These are phyloP conservation scores for Akanthomyces muscarius DNA, from an alignment of 2,329 filamentous ascomycete genomes.

Conservation along the genomic window DNA sequence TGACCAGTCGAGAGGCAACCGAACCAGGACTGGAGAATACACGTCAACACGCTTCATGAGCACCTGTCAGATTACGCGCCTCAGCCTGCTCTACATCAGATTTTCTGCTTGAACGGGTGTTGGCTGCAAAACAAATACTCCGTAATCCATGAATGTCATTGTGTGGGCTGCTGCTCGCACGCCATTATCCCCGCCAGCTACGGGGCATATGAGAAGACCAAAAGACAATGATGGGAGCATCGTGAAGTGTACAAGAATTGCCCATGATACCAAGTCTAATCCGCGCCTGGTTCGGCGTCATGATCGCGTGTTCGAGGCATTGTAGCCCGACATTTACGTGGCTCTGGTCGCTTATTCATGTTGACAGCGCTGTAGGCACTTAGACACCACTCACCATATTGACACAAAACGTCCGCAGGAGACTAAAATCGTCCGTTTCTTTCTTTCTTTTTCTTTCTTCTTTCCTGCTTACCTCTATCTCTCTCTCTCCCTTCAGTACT, in stretches of 20 bases:
- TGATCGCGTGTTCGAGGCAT: background rate
- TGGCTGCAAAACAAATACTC: background rate
- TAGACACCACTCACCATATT: too few species aligned
- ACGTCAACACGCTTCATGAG: background rate
- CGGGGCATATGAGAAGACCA: background rate
- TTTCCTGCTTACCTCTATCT: too few species aligned
- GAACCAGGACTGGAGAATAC: background rate
- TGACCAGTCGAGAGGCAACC: background rate
- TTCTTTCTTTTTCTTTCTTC: too few species aligned
- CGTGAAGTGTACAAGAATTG: background rate
- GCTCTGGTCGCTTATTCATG: background rate
- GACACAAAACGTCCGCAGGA: too few species aligned
- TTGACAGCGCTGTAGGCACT: too few species aligned
- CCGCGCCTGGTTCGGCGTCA: background rate
- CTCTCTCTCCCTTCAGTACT: too few species aligned
- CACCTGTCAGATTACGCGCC: background rate
- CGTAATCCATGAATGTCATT: background rate
- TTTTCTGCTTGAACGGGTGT: background rate
- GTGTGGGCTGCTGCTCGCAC: background rate
- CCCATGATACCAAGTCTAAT: background rate
- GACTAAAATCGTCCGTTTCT: too few species aligned
- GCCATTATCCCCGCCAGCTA: background rate
- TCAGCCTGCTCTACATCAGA: background rate
- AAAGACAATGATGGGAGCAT: background rate
- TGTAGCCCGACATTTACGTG: background rate